phyloP scores from a whole-genome alignment of 768 basidiomycete species.

The Tephrocybe sp. region DNA sequence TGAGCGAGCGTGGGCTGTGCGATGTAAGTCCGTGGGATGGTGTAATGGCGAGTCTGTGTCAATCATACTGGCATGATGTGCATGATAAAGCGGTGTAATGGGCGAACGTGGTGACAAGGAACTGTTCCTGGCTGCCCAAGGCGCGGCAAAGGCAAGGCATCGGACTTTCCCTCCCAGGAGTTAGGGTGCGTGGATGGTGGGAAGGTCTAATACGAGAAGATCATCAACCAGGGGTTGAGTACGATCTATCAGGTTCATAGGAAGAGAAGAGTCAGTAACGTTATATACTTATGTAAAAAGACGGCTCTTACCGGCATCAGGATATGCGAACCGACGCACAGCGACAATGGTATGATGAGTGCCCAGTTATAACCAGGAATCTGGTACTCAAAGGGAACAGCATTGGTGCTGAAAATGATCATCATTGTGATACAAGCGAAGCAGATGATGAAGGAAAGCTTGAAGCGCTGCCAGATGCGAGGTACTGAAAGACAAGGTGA shows the following conservation, averaged over 20 bases:
- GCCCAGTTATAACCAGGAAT: conserved; percentile 68
- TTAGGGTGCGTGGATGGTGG: too few relatives aligned
- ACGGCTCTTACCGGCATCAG: conserved; percentile 62
- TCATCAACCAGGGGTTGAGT: conserved; percentile 86
- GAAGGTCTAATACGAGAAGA: conserved; percentile 67
- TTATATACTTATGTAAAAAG: not conserved
- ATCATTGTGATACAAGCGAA: conserved; percentile 59
- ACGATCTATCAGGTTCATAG: conserved; percentile 57
- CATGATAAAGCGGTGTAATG: not conserved
- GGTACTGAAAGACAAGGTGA: conserved; percentile 47
- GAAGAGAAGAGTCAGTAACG: conserved; percentile 8
- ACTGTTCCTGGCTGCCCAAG: too few relatives aligned
- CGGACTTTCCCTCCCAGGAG: too few relatives aligned
- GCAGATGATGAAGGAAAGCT: conserved; percentile 66
- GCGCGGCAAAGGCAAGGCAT: too few relatives aligned
- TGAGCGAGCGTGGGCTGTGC: not conserved
- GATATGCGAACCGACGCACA: conserved; percentile 69
- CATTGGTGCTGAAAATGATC: conserved; percentile 52
- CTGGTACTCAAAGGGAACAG: conserved; percentile 66
- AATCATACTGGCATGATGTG: not conserved
- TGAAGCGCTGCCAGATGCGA: conserved; percentile 80
- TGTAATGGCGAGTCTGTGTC: not conserved
- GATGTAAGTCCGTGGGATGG: too few relatives aligned
- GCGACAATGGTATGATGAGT: conserved; percentile 69
- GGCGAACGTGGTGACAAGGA: not conserved